Evolutionary conservation across 2,329 filamentous ascomycete species (phyloP), one percentile per base, ranked within the genome.

Genomic region (Fusarium bactridioides): DNA sequence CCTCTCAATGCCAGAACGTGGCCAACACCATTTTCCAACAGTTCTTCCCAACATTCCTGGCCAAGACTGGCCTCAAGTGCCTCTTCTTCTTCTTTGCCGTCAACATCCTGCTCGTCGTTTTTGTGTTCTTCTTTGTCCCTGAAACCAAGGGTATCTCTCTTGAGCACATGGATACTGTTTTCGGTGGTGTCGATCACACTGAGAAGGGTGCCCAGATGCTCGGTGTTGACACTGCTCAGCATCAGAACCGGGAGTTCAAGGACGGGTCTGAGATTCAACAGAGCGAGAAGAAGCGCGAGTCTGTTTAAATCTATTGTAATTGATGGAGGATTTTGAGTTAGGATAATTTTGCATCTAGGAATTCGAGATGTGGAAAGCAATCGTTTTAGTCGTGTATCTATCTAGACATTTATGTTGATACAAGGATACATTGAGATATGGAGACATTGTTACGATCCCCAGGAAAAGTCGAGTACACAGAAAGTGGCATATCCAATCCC

Each of bases 11-110:
- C 69, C 88, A 89, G 71, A 89, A 92, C 77, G 87, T 92, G 58
- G 89, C 89, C 78, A 91, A 92, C 79, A 86, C 86, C 64, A 87
- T 92, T 73, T 89, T 92, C 77, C 89, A 92, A 79, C 90, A 92
- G 72, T 92, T 92, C 84, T 92, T 92, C 84, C 90, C 90, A 18
- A 87, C 85, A 18, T 92, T 92, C 83, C 84, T 92, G 21, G 83
- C 86, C 59, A 89, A 91, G 76, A 79, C 80, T 44, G 84, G 84
- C 15, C 83, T 87, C 33, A 81, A 81, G 61, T 84, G 82, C 37
- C 77, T 84, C 50, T 79, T 79, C 76, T 79, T 79, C 71, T 79
- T 79, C 69, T 73, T 79, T 55, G 73, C 50, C 21, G 50, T 78
- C 54, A 79, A 88, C 75, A 78, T 87, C 71, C 69, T 86, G 43